Conservation (phyloP, 2,329 filamentous ascomycete species). For the Mariannaea elegans region DNA sequence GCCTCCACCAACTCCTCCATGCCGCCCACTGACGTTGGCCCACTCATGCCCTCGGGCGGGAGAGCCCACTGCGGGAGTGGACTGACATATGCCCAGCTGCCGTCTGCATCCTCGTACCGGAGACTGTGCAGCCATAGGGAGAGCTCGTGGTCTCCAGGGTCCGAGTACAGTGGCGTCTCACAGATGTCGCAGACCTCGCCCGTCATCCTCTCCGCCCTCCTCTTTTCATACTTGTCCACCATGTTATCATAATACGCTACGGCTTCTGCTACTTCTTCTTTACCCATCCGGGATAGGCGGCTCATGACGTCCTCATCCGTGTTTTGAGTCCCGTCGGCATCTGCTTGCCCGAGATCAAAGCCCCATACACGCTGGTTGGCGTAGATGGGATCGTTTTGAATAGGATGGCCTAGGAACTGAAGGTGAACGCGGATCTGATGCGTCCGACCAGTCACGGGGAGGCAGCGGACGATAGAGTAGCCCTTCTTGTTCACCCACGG, state of each 20-base stretch:
- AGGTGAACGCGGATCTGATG: constrained; percentile 96
- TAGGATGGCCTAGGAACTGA: constrained; percentile 93
- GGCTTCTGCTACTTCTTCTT: constrained; percentile 89
- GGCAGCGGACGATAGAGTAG: constrained; percentile 93
- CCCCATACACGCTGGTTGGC: constrained; percentile 95
- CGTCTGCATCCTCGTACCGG: constrained; percentile 84
- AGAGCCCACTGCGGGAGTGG: constrained; percentile 86
- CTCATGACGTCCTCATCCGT: constrained; percentile 91
- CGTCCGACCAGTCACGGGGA: constrained; percentile 91
- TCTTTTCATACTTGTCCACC: constrained; percentile 88
- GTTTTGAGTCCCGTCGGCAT: constrained; percentile 72
- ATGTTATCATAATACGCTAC: constrained; percentile 95
- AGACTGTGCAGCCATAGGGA: constrained; percentile 94
- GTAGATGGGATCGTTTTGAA: constrained; percentile 97
- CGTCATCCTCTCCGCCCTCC: constrained; percentile 92
- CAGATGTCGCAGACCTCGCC: constrained; percentile 84
- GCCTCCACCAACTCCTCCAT: constrained; percentile 68
- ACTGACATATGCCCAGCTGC: constrained; percentile 88
- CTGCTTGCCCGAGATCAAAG: constrained; percentile 73
- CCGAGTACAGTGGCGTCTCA: constrained; percentile 88
- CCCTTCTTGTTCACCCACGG: constrained; percentile 70
- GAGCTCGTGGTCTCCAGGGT: constrained; percentile 89
- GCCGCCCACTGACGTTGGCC: constrained; percentile 73
- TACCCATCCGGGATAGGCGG: constrained; percentile 88
- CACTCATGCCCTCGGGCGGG: constrained; percentile 76